Base-by-base conservation (phyloP, 2,329 filamentous ascomycete genomes). In the Talaromyces sp. region DNA sequence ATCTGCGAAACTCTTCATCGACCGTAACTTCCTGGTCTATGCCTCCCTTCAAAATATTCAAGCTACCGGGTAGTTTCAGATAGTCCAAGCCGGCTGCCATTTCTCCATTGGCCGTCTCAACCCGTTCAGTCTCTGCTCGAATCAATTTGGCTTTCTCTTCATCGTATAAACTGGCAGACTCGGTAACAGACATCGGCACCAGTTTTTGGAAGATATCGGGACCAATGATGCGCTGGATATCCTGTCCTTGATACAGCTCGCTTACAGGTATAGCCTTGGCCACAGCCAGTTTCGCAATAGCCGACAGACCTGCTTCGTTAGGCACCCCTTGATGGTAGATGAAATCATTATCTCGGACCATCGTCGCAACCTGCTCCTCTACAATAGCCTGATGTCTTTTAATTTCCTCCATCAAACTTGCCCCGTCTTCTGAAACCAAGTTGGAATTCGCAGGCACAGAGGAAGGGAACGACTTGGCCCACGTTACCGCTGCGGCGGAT, bases 121-220 rank as follows among this genome's bases (percentile, higher is more conserved):
- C 93, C 70, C 92, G 89, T 77, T 99, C 95, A 0, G 92, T 93
- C 79, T 99, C 96, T 2, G 94, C 94, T 65, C 95, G 88, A 47
- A 97, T 89, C 65, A 99, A 81, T 77, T 99, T 98, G 13, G 95
- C 95, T 79, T 99, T 99, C 77, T 99, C 95, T 78, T 99, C 95
- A 69, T 98, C 95, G 76, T 99, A 99, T 72, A 98, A 81, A 80
- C 95, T 98, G 13, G 95, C 95, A 27, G 92, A 96, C 77, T 99
- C 94, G 0, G 95, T 99, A 1, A 99, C 94, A 2, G 93, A 91
- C 81, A 98, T 90, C 0, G 95, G 95, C 1, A 98, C 92, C 67
- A 99, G 97, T 77, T 96, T 96, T 70, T 95, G 89, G 78, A 99
- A 99, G 61, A 99, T 90, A 74, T 99, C 95, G 0, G 95, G 94